These are phyloP conservation scores for Cylindrodendrum hubeiense DNA, from an alignment of 2,329 filamentous ascomycete genomes.

Conservation along the genomic window DNA sequence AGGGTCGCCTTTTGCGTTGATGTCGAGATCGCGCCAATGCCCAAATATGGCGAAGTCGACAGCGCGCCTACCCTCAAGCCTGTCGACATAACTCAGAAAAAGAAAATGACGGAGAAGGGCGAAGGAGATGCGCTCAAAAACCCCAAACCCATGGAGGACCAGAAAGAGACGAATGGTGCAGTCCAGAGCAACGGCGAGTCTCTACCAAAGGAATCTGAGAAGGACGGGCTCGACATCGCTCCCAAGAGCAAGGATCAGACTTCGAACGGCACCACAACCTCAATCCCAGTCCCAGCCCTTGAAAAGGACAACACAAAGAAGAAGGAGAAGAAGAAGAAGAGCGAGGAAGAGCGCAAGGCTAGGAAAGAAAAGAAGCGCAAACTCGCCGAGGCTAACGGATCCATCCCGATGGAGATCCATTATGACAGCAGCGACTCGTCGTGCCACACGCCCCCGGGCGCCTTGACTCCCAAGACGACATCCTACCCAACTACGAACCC, in stretches of 20 bases:
- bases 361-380: constrained; percentile 89
- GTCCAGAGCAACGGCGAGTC: constrained; percentile 58
- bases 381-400: constrained; percentile 88
- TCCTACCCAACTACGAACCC: constrained; percentile 86
- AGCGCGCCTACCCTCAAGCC: constrained; percentile 50
- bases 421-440: constrained; percentile 76
- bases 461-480: constrained; percentile 43
- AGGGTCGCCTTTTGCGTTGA: constrained; percentile 97
- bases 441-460: constrained; percentile 38
- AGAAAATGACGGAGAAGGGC: constrained; percentile 74
- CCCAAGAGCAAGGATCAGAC: constrained; percentile 43
- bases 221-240: constrained; percentile 46
- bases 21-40: constrained; percentile 93
- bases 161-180: constrained; percentile 52
- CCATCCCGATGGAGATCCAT: constrained; percentile 85
- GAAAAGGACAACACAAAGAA: constrained; percentile 72
- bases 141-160: constrained; percentile 68
- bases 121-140: constrained; percentile 82
- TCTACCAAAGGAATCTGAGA: constrained; percentile 55
- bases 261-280: constrained; percentile 36
- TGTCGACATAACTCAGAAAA: constrained; percentile 68
- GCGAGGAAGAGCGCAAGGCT: constrained; percentile 91
- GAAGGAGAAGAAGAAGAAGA: constrained; percentile 96
- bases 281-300: neutral
- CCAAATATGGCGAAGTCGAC: constrained; percentile 77